Base-by-base conservation (phyloP, 768 basidiomycete species). In the Mycena albidolilacea region DNA sequence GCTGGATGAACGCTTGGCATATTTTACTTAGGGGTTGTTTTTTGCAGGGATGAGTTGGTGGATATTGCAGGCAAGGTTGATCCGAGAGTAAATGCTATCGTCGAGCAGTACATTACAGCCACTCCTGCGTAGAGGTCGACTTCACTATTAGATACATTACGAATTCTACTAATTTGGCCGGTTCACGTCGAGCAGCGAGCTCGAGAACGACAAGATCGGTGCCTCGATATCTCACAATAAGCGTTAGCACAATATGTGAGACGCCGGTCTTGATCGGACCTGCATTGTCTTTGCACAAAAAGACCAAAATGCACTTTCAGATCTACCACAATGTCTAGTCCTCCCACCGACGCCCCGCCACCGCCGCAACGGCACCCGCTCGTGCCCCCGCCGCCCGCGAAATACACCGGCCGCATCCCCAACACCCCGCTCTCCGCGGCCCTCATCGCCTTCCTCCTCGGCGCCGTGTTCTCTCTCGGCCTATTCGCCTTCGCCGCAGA, bases 371-470 rank as follows among this genome's bases (percentile, higher is more conserved):
- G 59, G 68, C 67, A 69, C 67, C 70, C 74, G 38, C 71, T 72
- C 74, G 75, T 73, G 82, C 86, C 86, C 67, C 82, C 65, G 73
- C 82, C 61, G 74, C 81, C 39, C 44, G 72, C 39, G 78, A 85
- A 69, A 15, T 65, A 75, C 65, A 70, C 52, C 7, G 92, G 91
- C 75, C 86, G 82, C 74, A 91, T 96, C 64, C 96, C 96, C n/a
- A 97, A 98, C 79, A 97, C 97, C 15, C 96, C 95, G 1, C 87
- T 97, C 52, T 89, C 90, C 5, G 92, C 89, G 0, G 90, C 95
- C 0, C 85, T 89, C 39, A 91, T 98, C 76, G 92, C 97, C 1
- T 97, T 97, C 80, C 74, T 92, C n/a, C 89, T 99, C 7, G 97
- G 97, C n/a, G 82, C 82, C 17, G 55, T 89, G 19, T 96, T 94